Evolutionary conservation across 352 stramenopile species (phyloP).

Genomic region (Globisporangium cystogenes): DNA sequence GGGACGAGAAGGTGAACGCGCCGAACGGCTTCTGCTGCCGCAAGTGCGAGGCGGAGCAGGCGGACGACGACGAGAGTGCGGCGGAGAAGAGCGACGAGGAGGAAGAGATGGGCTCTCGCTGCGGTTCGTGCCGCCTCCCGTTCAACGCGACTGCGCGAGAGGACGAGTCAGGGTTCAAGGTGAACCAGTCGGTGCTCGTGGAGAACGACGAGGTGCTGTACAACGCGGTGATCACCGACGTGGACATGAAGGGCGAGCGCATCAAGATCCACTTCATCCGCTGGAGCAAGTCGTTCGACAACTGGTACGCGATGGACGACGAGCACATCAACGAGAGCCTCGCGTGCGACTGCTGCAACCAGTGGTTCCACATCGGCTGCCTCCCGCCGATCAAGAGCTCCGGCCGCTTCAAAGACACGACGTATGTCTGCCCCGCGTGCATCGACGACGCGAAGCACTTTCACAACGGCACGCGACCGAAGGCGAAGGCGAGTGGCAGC

Average conservation of each 20-base stretch:
- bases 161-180: conserved; percentile 46
- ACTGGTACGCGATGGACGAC: conserved; percentile 88
- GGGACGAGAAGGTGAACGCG: conserved; percentile 44
- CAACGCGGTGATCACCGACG: conserved; percentile 80
- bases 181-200: conserved; percentile 81
- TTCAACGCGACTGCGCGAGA: conserved; percentile 39
- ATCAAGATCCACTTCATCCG: conserved; percentile 86
- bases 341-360: conserved; percentile 86
- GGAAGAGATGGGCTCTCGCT: conserved; percentile 58
- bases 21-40: conserved; percentile 67
- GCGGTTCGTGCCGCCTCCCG: conserved; percentile 51
- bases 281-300: conserved; percentile 86
- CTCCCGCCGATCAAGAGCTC: conserved; percentile 82
- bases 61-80: conserved; percentile 36
- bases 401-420: conserved; percentile 79
- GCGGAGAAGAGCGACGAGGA: conserved; percentile 22
- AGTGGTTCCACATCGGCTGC: conserved; percentile 86
- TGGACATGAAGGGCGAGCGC: conserved; percentile 62
- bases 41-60: conserved; percentile 65
- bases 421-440: conserved; percentile 78
- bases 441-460: conserved; percentile 72
- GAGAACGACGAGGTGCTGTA: conserved; percentile 86
- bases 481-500: conserved; percentile 28
- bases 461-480: conserved; percentile 54
- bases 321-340: conserved; percentile 86